Evolutionary conservation across 345 rosid species (phyloP).

Genomic region (Linum usitatissimum): DNA sequence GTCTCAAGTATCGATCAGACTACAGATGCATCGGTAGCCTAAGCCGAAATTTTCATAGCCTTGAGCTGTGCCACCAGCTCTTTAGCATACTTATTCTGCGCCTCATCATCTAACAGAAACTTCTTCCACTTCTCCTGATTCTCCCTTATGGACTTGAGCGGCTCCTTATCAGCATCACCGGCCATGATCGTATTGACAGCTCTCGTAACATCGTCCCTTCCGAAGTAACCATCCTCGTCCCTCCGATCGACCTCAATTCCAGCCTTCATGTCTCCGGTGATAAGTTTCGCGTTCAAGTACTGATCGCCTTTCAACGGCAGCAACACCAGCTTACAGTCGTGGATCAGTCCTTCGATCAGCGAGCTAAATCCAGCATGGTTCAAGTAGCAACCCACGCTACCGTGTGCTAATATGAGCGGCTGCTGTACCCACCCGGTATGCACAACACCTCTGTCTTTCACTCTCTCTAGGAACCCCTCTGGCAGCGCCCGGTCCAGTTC

Average conservation of each 20-base stretch:
- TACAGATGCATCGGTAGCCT: neutral
- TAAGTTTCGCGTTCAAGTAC: conserved; percentile 25
- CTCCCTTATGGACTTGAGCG: conserved; percentile 17
- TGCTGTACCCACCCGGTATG: conserved; percentile 32
- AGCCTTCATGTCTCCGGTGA: conserved; percentile 19
- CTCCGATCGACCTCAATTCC: conserved; percentile 24
- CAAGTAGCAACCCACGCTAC: conserved; percentile 20
- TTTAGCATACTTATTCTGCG: conserved; percentile 14
- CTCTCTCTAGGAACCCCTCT: conserved; percentile 20
- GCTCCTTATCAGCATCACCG: conserved; percentile 19
- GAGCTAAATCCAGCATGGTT: conserved; percentile 29
- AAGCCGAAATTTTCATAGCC: conserved; percentile 1
- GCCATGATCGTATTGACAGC: conserved; percentile 24
- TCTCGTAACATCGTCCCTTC: conserved; percentile 15
- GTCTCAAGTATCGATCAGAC: too few species aligned
- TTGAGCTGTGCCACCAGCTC: conserved; percentile 19
- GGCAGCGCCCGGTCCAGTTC: conserved; percentile 16
- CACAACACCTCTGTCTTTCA: conserved; percentile 16
- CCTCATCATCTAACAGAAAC: conserved; percentile 18
- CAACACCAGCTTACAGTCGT: conserved; percentile 26
- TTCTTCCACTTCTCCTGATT: conserved; percentile 24
- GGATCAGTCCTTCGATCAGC: conserved; percentile 21
- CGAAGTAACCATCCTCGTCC: conserved; percentile 25
- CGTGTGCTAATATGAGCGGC: conserved; percentile 18
- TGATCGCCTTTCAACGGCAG: conserved; percentile 32